phyloP scores from a whole-genome alignment of 352 stramenopile genomes.

The Pelagophyceae sp. region DNA sequence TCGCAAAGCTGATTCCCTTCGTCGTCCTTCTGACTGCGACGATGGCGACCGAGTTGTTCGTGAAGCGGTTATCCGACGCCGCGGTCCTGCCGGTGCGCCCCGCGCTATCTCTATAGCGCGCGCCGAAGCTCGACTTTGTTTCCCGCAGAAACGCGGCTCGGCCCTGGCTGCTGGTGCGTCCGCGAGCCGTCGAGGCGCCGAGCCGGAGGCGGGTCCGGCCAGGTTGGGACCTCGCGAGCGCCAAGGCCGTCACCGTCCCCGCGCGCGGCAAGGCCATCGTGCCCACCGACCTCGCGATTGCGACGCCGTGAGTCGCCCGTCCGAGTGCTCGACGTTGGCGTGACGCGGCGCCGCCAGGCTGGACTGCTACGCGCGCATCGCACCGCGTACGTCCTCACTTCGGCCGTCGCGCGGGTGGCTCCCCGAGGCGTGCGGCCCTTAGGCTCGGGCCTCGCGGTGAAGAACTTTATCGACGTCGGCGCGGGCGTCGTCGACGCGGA shows the following conservation, averaged over 20 bases:
- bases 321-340: no score
- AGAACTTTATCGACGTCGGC: constrained; percentile 95
- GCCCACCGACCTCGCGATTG: constrained; percentile 91
- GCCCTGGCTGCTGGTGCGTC: constrained; percentile 40
- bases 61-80: background rate
- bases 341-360: no score
- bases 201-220: no score
- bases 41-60: background rate
- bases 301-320: no score
- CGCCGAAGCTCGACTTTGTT: no score
- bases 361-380: constrained; percentile 88
- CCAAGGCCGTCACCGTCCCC: constrained; percentile 55
- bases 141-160: constrained; percentile 27
- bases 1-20: no score
- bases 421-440: constrained; percentile 29
- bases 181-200: no score
- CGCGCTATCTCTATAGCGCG: no score
- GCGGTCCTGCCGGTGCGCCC: background rate
- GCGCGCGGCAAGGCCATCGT: constrained; percentile 82
- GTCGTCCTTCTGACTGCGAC: background rate
- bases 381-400: constrained; percentile 42
- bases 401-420: no score
- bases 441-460: constrained; percentile 85
- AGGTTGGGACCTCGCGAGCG: constrained; percentile 51
- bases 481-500: constrained; percentile 96